Percentiles rank a stretch among this genome's conserved stretches.
Conservation (phyloP, 768 basidiomycete species). For the Gloeopeniophorella convolvens region DNA sequence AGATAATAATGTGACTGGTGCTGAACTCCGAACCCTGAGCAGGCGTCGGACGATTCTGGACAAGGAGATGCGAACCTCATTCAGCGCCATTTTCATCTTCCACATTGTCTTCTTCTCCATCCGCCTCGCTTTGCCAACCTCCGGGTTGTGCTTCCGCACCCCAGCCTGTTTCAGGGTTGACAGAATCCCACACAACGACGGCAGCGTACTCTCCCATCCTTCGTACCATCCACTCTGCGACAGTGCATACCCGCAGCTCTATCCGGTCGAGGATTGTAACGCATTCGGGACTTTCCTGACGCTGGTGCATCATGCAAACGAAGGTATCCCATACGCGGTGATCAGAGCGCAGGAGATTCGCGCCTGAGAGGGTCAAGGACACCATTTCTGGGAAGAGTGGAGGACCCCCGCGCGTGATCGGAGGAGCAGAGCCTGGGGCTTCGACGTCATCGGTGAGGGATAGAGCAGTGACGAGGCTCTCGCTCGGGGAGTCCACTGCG, state of each 20-base stretch:
- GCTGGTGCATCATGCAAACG: background rate
- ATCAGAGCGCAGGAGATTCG: conserved; percentile 9
- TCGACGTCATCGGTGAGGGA: background rate
- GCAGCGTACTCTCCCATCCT: conserved; percentile 11
- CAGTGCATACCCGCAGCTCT: conserved; percentile 13
- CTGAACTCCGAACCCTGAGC: too few relatives aligned
- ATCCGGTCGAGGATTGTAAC: conserved; percentile 15
- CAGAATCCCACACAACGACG: conserved; percentile 15
- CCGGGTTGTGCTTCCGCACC: too few relatives aligned
- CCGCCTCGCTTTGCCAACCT: background rate
- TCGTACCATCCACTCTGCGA: conserved; percentile 5
- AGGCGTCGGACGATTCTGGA: too few relatives aligned
- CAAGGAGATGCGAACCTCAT: too few relatives aligned
- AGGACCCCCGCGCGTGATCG: too few relatives aligned
- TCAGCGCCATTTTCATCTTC: too few relatives aligned
- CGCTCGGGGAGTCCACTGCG: background rate
- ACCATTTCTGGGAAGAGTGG: conserved; percentile 7
- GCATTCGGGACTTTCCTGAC: conserved; percentile 10
- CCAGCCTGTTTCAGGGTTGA: conserved; percentile 9
- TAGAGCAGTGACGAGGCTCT: conserved; percentile 12
- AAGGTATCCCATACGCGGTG: conserved; percentile 1
- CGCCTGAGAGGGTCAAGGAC: conserved; percentile 5
- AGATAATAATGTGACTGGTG: too few relatives aligned
- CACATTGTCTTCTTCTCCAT: background rate
- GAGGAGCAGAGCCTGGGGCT: too few relatives aligned